Evolutionary conservation across 202 grass and related monocot genomes (phyloP).

Genomic region (Thinopyrum obtusiflorum): DNA sequence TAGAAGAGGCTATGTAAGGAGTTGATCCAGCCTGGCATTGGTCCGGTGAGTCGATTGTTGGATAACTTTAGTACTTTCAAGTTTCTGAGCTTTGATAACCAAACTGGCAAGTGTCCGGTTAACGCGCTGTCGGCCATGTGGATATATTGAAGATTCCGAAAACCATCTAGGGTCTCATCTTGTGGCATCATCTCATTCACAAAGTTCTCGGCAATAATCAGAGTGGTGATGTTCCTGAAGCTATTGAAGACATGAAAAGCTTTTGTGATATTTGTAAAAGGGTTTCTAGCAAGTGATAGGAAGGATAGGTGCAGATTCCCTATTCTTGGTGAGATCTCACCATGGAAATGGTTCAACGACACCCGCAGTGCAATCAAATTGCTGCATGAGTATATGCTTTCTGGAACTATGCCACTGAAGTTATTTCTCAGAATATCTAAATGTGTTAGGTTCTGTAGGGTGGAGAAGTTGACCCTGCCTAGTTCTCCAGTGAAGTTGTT

Average conservation of each 20-base stretch:
- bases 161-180: not conserved
- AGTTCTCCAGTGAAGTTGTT: not conserved
- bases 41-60: not conserved
- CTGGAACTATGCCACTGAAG: slow-evolving; percentile 8
- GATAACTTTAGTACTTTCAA: not conserved
- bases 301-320: not conserved
- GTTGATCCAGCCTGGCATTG: slow-evolving; percentile 3
- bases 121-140: slow-evolving; percentile 2
- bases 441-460: not conserved
- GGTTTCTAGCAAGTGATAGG: slow-evolving; percentile 16
- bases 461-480: not conserved
- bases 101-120: slow-evolving; percentile 2
- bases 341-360: not conserved
- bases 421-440: not conserved
- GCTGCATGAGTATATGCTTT: slow-evolving; percentile 4
- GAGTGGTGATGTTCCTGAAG: slow-evolving; percentile 10
- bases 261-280: not conserved
- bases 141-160: not conserved
- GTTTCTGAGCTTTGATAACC: not conserved
- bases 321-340: slow-evolving; percentile 1
- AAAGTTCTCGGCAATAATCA: not conserved
- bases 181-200: slow-evolving; percentile 11
- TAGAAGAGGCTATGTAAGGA: not conserved
- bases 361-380: not conserved
- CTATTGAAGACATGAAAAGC: not conserved